Evolutionary conservation across 345 rosid genomes (phyloP).

Genomic region (Linum lewisii): DNA sequence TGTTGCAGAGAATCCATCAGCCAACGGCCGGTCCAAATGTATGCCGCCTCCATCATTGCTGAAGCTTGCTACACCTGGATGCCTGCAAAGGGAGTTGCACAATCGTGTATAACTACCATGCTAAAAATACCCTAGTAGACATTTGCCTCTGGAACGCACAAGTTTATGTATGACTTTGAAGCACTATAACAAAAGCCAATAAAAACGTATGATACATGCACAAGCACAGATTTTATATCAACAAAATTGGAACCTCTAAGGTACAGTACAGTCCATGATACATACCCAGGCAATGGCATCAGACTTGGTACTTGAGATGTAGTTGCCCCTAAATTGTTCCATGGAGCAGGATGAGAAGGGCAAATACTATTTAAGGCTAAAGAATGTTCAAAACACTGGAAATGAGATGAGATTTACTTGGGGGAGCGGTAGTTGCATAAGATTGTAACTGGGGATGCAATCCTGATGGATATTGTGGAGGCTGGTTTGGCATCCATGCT

Average conservation of each 20-base stretch:
- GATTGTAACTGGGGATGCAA: constrained; percentile 36
- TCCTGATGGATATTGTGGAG: constrained; percentile 33
- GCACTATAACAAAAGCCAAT: too few species aligned
- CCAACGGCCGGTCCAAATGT: constrained; percentile 37
- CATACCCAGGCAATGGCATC: constrained; percentile 49
- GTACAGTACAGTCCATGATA: neutral
- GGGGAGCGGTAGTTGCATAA: constrained; percentile 37
- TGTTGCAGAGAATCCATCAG: constrained; percentile 32
- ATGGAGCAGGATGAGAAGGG: constrained; percentile 12
- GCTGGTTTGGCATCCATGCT: constrained; percentile 39
- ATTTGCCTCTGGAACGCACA: too few species aligned
- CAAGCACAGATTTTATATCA: neutral
- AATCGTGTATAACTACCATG: neutral
- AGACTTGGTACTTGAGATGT: constrained; percentile 39
- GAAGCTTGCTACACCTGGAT: constrained; percentile 28
- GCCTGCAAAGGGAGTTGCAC: constrained; percentile 17
- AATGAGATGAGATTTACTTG: constrained; percentile 30
- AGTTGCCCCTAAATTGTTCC: constrained; percentile 44
- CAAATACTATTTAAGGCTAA: neutral
- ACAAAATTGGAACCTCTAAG: neutral
- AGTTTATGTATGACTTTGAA: too few species aligned
- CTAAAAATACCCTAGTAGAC: too few species aligned
- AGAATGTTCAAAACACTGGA: neutral
- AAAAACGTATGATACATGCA: too few species aligned
- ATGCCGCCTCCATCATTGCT: constrained; percentile 26